These are phyloP conservation scores for Leccinum obscurum DNA, from an alignment of 768 basidiomycete species.

Conservation along the genomic window DNA sequence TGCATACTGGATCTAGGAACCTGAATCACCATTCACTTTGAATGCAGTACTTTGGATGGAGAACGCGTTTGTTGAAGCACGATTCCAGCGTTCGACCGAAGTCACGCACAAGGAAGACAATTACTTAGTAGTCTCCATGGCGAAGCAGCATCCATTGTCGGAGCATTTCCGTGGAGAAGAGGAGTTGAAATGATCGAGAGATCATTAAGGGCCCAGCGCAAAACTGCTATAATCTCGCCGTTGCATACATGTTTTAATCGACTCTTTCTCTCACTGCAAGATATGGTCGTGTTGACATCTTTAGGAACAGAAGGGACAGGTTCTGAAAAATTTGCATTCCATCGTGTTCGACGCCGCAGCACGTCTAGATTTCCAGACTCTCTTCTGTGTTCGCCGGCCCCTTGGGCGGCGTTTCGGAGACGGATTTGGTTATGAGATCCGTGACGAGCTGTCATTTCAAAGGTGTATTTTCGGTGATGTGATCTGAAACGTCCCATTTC, in stretches of 20 bases:
- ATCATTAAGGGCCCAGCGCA: slow-evolving; percentile 70
- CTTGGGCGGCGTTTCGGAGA: slow-evolving; percentile 76
- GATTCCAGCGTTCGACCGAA: slow-evolving; percentile 79
- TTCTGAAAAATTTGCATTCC: slow-evolving; percentile 77
- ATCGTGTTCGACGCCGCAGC: slow-evolving; percentile 40
- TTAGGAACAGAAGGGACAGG: slow-evolving; percentile 70
- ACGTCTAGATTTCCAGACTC: slow-evolving; percentile 55
- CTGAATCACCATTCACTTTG: slow-evolving; percentile 15
- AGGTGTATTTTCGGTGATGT: slow-evolving; percentile 71
- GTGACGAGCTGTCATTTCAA: slow-evolving; percentile 70
- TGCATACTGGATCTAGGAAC: slow-evolving; percentile 13
- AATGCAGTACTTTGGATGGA: slow-evolving; percentile 56
- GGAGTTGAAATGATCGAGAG: slow-evolving; percentile 73
- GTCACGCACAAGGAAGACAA: slow-evolving; percentile 43
- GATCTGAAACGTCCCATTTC: slow-evolving; percentile 66
- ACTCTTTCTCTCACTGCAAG: slow-evolving; percentile 5
- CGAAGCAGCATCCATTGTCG: slow-evolving; percentile 42
- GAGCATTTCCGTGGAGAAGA: slow-evolving; percentile 69
- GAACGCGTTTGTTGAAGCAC: slow-evolving; percentile 77
- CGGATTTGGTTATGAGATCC: slow-evolving; percentile 83
- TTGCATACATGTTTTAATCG: slow-evolving; percentile 59
- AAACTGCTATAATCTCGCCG: slow-evolving; percentile 73
- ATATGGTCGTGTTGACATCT: slow-evolving; percentile 10
- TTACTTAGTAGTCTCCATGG: slow-evolving; percentile 29
- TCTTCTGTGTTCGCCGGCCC: slow-evolving; percentile 86